Evolutionary conservation across 2,329 filamentous ascomycete genomes (phyloP).

Genomic region (Thelonectria discophora): DNA sequence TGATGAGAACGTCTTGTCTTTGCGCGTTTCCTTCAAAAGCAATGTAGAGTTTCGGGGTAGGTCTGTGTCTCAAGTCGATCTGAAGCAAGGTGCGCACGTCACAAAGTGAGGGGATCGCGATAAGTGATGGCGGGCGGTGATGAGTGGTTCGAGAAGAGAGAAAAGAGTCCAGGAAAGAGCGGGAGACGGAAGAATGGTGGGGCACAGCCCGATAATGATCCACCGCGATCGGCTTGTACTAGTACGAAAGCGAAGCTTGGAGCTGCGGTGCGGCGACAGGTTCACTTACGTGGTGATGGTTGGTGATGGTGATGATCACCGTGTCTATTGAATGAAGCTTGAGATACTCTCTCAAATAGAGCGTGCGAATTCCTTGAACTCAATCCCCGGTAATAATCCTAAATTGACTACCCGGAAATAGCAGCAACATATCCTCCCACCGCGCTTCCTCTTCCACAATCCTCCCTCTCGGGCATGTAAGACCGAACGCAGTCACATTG

Average conservation of each 20-base stretch:
- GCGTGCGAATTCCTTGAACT: too few species aligned
- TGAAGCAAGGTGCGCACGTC: not conserved
- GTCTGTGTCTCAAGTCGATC: too few species aligned
- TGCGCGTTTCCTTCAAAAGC: too few species aligned
- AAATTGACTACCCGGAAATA: too few species aligned
- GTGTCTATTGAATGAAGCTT: too few species aligned
- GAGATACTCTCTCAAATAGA: too few species aligned
- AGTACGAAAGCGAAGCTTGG: not conserved
- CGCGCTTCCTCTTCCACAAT: too few species aligned
- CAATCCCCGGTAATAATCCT: too few species aligned
- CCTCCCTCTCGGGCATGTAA: too few species aligned
- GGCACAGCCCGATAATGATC: not conserved
- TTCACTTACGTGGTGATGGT: slow-evolving; percentile 2
- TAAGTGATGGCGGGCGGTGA: slow-evolving; percentile 1
- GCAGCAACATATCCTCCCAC: too few species aligned
- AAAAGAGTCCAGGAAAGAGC: not conserved
- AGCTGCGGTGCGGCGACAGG: not conserved
- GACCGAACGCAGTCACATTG: too few species aligned
- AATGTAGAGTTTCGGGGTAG: too few species aligned
- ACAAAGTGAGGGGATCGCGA: slow-evolving; percentile 13
- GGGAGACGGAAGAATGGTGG: slow-evolving; percentile 3
- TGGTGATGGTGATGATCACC: not conserved
- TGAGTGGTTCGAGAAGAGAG: slow-evolving; percentile 9
- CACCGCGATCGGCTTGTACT: not conserved
- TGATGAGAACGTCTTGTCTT: slow-evolving; percentile 20